Evolutionary conservation across 2,329 filamentous ascomycete species (phyloP), one percentile per base, ranked within the genome.

Genomic region (Gyromitra esculenta): DNA sequence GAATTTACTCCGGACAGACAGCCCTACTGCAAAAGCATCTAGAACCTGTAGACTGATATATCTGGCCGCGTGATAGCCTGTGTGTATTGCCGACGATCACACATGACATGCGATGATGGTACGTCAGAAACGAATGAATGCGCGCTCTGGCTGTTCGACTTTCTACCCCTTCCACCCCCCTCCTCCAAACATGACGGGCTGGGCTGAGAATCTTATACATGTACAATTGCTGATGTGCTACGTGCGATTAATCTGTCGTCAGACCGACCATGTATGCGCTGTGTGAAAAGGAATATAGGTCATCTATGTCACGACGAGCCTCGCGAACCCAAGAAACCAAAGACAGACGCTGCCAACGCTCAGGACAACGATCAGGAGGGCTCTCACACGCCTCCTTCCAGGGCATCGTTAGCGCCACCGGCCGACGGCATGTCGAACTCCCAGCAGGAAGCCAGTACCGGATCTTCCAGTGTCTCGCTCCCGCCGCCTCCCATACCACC

Each of bases 221-320:
- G 72, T 75, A 56, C 63, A 76, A 77, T 75, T 78, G 67, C 76
- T 76, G 69, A 76, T 74, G 76, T 78, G 76, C 68, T 69, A 78
- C 68, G 60, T 67, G 60, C 63, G 59, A 75, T 75, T 64, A 67
- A 75, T 75, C 77, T 78, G 72, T 79, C 79, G 79, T 75, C 72
- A 81, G 93, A 97, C 86, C 91, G 96, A 83, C 96, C 96, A 82
- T 99, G 96, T 88, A 95, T 93, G 82, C 90, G 96, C 85, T 99
- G 96, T 87, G 93, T 98, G 85, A 99, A 98, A 86, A 91, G 96
- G 82, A 97, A 97, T 85, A 99, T 99, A 84, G 96, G 95, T 82
- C 96, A 99, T 85, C 88, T 99, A 80, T 99, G 96, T 85, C 96
- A 97, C 86, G 96, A 99, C 85, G 96, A 98, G 85, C 95, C 94